Evolutionary conservation across 2,329 filamentous ascomycete genomes (phyloP).

Genomic region (Metarhizium sp.): DNA sequence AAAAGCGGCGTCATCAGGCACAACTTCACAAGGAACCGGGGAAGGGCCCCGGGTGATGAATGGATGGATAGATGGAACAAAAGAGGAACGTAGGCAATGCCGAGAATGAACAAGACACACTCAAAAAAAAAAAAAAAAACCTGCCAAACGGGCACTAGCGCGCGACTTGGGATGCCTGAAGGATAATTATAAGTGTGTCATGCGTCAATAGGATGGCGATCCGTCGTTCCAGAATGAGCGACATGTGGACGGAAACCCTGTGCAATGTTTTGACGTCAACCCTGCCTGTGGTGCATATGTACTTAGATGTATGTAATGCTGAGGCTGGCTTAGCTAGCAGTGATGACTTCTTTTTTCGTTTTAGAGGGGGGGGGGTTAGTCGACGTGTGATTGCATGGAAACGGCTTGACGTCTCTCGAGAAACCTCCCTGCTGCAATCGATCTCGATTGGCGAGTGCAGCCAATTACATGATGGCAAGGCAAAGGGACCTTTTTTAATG

Average conservation of each 20-base stretch:
- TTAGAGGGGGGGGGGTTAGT: no score
- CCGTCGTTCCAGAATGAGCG: neutral
- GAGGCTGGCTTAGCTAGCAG: neutral
- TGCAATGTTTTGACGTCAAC: neutral
- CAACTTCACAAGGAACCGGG: neutral
- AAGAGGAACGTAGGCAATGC: neutral
- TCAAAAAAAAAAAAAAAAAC: neutral
- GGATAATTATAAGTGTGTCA: neutral
- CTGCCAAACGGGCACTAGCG: neutral
- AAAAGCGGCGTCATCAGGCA: neutral
- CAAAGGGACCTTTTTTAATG: no score
- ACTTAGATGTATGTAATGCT: neutral
- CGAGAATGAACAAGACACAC: neutral
- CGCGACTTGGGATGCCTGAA: neutral
- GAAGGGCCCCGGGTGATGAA: neutral
- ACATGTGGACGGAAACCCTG: neutral
- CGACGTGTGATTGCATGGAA: no score
- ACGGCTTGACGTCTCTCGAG: no score
- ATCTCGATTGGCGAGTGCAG: neutral
- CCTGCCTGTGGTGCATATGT: neutral
- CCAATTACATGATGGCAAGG: no score
- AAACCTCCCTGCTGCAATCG: neutral
- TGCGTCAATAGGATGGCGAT: neutral
- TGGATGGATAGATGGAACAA: neutral
- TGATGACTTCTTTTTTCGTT: no score